Base-by-base conservation (phyloP, 2,329 filamentous ascomycete species). In the Fusarium xyrophilum region DNA sequence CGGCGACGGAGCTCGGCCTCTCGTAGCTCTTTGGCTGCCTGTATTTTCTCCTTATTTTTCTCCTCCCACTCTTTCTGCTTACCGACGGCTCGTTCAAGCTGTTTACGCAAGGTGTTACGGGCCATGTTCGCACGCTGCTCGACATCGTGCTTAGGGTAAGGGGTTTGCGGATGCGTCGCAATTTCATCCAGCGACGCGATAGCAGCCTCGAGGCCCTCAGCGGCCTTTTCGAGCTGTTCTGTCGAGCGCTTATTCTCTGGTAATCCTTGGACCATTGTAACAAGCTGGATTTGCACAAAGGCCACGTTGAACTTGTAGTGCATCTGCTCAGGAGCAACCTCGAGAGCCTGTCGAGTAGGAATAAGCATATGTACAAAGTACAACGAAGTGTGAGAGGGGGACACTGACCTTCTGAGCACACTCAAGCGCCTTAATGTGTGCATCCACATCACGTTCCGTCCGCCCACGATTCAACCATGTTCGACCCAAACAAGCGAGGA, bases 71-170 rank as follows among this genome's bases (percentile, higher is more conserved):
- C 92, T 67, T 88, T 90, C 78, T 99, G 96, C 70, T 88, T 91
- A 69, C 93, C 89, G 48, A 95, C 88, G 7, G 92, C 91, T 73
- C 93, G 89, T 74, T 96, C 93, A 15, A 99, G 87, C 78, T 99
- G 95, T 74, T 93, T 93, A 69, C 92, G 91, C 81, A 97, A 93
- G 2, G 96, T 99, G 77, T 97, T 97, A 64, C 91, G 90, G 69
- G 93, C 94, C 96, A 99, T 99, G 83, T 93, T 97, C 43, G 96
- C 95, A 76, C 96, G 93, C 80, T 96, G 93, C 78, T 98, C 95
- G 36, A 99, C 88, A 72, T 97, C 93, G 63, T 91, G 86, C 73
- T 93, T 91, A 10, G 95, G 96, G 79, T 97, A 99, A 0, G 96
- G 96, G 7, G 96, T 87, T 61, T 88, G 83, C 2, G 87, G 86